Base-by-base conservation (phyloP, 2,329 filamentous ascomycete genomes). In the Nigrospora sphaerica region DNA sequence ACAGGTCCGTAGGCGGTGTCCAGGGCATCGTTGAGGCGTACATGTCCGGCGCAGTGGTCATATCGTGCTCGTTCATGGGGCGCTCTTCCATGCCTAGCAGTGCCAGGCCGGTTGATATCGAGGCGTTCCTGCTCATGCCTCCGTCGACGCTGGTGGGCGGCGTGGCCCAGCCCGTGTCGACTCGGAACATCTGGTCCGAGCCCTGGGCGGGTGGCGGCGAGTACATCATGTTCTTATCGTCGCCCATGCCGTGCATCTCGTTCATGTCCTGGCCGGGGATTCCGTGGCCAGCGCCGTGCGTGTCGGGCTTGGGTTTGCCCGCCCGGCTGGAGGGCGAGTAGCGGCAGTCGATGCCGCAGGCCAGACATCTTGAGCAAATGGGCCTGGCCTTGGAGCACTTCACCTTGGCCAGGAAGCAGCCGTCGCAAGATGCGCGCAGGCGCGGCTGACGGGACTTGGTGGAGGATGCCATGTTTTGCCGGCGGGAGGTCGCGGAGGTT, bases 391-490 rank as follows among this genome's bases (percentile, higher is more conserved):
- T 78, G 50, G 71, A 75, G 58, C 75, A 78, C 54, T 77, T 78
- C 60, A 78, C 74, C 55, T 78, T 78, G 50, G 74, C 74, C 17
- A 75, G 59, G 57, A 77, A 77, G 59, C 75, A 78, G 9, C 71
- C 72, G 50, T 78, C 74, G 55, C 75, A 78, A 16, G 74, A 77
- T 18, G 69, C 70, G 48, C 72, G 63, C 31, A 74, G 60, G 39
- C 69, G 67, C 41, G 67, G 67, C 52, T 69, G 65, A 32, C 65
- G 64, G 49, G 62, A 53, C 48, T 68, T 69, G 31, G 53, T 52
- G 19, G 57, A 48, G 42, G 57, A 56, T 43, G 54, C 47, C 55
- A 53, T 52, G n/a, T 11, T 38, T n/a, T 28, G 23, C 23, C 23
- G 23, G 23, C 7, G 23, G 23, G 23, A 28, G 23, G 23, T 28